Evolutionary conservation across 2,329 filamentous ascomycete genomes (phyloP).

Genomic region (Epichloe bromicola): DNA sequence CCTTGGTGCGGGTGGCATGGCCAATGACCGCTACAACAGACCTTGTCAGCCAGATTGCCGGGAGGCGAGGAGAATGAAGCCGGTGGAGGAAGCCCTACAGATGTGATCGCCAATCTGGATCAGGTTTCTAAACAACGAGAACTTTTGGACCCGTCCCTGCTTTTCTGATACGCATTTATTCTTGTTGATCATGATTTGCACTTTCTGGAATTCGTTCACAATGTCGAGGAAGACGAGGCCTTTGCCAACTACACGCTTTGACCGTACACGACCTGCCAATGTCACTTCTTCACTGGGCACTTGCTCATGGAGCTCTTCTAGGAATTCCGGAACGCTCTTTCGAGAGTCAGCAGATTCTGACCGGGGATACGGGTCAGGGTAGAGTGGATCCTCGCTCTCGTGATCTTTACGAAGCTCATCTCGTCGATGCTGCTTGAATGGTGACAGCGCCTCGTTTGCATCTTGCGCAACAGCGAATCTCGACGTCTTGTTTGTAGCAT

Average conservation of each 20-base stretch:
- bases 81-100: constrained; percentile 40
- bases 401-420: constrained; percentile 20
- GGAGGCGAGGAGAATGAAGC: constrained; percentile 11
- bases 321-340: constrained; percentile 22
- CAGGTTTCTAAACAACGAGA: constrained; percentile 50
- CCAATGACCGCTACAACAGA: constrained; percentile 51
- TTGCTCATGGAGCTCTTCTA: constrained; percentile 16
- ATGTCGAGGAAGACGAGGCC: constrained; percentile 80
- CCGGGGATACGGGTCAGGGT: constrained; percentile 23
- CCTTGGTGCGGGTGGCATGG: constrained; percentile 50
- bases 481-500: constrained; percentile 4
- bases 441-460: constrained; percentile 16
- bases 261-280: constrained; percentile 53
- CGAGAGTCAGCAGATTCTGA: constrained; percentile 14
- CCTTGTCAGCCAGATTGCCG: constrained; percentile 10
- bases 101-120: constrained; percentile 74
- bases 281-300: constrained; percentile 17
- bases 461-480: constrained; percentile 10
- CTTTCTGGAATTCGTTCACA: constrained; percentile 52
- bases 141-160: constrained; percentile 26
- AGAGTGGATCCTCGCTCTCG: constrained; percentile 22
- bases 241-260: constrained; percentile 57
- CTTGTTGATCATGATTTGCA: constrained; percentile 69
- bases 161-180: constrained; percentile 29
- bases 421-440: constrained; percentile 24